Conservation (phyloP, 179 eudicot species). For the Patellifolia procumbens region DNA sequence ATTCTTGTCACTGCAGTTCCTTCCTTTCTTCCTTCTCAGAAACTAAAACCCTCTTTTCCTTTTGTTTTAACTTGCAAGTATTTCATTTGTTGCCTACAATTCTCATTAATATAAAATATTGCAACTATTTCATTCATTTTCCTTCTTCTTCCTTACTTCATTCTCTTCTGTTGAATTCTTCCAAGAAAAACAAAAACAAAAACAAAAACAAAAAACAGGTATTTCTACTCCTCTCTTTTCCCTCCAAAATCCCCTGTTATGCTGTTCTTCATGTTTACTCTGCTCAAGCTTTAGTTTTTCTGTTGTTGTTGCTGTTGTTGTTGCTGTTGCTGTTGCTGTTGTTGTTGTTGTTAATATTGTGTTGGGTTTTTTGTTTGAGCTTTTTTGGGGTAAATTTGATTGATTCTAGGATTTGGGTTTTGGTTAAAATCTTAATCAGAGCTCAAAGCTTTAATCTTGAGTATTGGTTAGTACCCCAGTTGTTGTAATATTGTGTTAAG, state of each 20-base stretch:
- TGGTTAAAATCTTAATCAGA: slow-evolving; percentile 13
- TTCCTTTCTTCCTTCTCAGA: neutral
- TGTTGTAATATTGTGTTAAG: slow-evolving; percentile 18
- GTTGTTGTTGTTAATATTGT: slow-evolving; percentile 18
- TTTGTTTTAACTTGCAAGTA: neutral
- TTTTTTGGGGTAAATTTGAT: slow-evolving; percentile 4
- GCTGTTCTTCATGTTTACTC: slow-evolving; percentile 21
- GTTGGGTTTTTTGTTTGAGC: slow-evolving; percentile 12
- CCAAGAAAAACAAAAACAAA: neutral
- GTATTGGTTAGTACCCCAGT: slow-evolving; percentile 12
- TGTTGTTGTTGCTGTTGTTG: neutral
- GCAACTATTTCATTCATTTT: slow-evolving; percentile 25
- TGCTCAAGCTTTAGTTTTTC: slow-evolving; percentile 15
- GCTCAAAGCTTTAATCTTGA: neutral
- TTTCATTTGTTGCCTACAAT: slow-evolving; percentile 9
- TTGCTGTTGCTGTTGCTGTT: slow-evolving; percentile 1
- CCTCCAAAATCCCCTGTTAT: slow-evolving; percentile 16
- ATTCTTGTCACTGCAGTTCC: no score
- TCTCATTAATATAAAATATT: neutral
- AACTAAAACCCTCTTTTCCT: slow-evolving; percentile 4
- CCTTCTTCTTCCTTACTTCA: slow-evolving; percentile 18
- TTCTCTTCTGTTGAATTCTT: slow-evolving; percentile 6
- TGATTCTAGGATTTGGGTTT: slow-evolving; percentile 27
- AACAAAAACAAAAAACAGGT: neutral
- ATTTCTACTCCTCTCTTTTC: neutral